phyloP scores from a whole-genome alignment of 1,139 yeast genomes.

The Pichia sp. region DNA sequence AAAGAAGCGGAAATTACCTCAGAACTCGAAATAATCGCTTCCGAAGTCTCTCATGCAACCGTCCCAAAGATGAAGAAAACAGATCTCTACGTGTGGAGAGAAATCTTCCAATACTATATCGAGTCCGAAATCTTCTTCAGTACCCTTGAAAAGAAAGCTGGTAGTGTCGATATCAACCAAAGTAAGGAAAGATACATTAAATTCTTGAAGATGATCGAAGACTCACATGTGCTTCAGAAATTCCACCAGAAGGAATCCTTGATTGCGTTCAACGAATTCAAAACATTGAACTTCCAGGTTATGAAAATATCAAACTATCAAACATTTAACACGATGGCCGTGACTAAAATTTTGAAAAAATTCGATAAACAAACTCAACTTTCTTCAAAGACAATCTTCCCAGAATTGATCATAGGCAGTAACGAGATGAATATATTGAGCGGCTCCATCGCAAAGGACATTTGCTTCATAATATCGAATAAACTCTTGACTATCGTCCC shows the following conservation, averaged over 20 bases:
- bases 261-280: conserved; percentile 49
- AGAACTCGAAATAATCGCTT: conserved; percentile 45
- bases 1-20: conserved; percentile 46
- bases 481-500: conserved; percentile 59
- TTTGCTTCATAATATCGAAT: conserved; percentile 55
- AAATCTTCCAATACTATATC: conserved; percentile 60
- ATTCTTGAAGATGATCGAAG: conserved; percentile 45
- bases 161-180: conserved; percentile 38
- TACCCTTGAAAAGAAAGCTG: conserved; percentile 47
- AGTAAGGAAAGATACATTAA: conserved; percentile 37
- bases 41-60: conserved; percentile 39
- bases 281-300: conserved; percentile 52
- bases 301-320: conserved; percentile 62
- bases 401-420: conserved; percentile 38
- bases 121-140: conserved; percentile 67
- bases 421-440: conserved; percentile 36
- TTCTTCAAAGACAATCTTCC: conserved; percentile 47
- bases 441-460: conserved; percentile 51
- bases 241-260: conserved; percentile 52
- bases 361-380: conserved; percentile 71
- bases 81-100: conserved; percentile 72
- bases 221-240: conserved; percentile 35
- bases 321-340: conserved; percentile 60
- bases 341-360: conserved; percentile 66
- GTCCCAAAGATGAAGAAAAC: conserved; percentile 43